Evolutionary conservation across 2,329 filamentous ascomycete species (phyloP).

Genomic region (Tolypocladium capitatum): DNA sequence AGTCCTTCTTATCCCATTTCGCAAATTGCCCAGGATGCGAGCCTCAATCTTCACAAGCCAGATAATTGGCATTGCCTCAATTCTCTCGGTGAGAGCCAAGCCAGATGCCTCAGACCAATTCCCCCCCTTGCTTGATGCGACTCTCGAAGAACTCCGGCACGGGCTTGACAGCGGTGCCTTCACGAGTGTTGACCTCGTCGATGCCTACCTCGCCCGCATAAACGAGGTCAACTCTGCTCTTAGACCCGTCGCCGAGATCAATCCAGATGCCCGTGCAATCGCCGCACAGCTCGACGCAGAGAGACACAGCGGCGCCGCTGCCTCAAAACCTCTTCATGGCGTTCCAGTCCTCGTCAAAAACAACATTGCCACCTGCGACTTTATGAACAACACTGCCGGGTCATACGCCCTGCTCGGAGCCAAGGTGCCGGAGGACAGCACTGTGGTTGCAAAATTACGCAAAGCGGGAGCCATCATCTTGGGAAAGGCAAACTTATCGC

Average conservation of each 20-base stretch:
- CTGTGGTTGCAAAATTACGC: constrained; percentile 45
- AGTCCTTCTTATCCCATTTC: no score
- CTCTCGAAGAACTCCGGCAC: no score
- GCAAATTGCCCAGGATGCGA: no score
- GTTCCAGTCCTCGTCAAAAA: constrained; percentile 55
- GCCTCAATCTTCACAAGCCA: no score
- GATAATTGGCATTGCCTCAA: no score
- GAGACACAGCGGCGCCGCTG: not conserved
- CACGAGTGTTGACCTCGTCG: constrained; percentile 23
- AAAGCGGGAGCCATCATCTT: constrained; percentile 49
- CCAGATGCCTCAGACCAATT: no score
- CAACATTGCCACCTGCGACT: constrained; percentile 50
- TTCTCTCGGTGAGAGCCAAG: no score
- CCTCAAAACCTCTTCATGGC: constrained; percentile 40
- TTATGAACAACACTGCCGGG: constrained; percentile 50
- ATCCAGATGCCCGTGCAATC: constrained; percentile 24
- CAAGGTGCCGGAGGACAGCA: constrained; percentile 40
- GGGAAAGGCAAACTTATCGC: constrained; percentile 50
- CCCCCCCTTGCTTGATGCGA: no score
- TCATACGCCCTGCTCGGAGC: constrained; percentile 50
- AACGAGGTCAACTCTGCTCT: constrained; percentile 12
- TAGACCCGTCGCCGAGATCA: constrained; percentile 20
- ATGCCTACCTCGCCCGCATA: constrained; percentile 15
- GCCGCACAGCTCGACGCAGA: constrained; percentile 20
- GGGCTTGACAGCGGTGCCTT: constrained; percentile 7